Percentiles rank a stretch among this genome's conserved stretches.
Evolutionary conservation across 1,284 basidiomycete species (phyloP).

Genomic region (Ceratorhiza oryzae-sativae): DNA sequence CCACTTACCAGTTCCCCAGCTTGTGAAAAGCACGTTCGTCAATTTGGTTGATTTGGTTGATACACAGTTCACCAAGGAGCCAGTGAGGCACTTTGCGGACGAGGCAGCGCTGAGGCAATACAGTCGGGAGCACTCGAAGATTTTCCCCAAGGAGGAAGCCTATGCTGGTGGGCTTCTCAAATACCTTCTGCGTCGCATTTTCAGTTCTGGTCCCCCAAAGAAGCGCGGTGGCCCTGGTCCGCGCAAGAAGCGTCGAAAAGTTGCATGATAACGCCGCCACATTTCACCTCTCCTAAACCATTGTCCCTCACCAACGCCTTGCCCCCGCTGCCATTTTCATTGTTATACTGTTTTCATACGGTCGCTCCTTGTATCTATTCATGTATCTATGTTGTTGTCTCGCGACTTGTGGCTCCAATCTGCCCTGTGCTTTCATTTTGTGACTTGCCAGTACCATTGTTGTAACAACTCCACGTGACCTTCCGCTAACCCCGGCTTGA

Average conservation of each 20-base stretch:
- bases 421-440: neutral
- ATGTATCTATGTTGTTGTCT: no score
- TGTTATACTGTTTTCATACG: no score
- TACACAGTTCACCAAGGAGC: neutral
- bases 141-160: neutral
- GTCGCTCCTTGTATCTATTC: no score
- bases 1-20: neutral
- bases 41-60: constrained; percentile 6
- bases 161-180: constrained; percentile 9
- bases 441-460: neutral
- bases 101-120: neutral
- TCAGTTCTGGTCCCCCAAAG: neutral
- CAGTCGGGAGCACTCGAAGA: neutral
- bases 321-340: no score
- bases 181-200: neutral
- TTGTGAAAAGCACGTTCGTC: neutral
- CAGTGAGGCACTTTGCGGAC: neutral
- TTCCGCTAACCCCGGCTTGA: neutral
- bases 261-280: no score
- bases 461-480: constrained; percentile 9
- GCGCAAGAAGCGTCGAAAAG: no score
- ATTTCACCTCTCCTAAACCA: no score
- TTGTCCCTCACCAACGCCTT: no score
- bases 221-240: no score
- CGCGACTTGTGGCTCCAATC: no score